Evolutionary conservation across 2,329 filamentous ascomycete genomes (phyloP), one percentile per base, ranked within the genome.

Genomic region (Colletotrichum truncatum): DNA sequence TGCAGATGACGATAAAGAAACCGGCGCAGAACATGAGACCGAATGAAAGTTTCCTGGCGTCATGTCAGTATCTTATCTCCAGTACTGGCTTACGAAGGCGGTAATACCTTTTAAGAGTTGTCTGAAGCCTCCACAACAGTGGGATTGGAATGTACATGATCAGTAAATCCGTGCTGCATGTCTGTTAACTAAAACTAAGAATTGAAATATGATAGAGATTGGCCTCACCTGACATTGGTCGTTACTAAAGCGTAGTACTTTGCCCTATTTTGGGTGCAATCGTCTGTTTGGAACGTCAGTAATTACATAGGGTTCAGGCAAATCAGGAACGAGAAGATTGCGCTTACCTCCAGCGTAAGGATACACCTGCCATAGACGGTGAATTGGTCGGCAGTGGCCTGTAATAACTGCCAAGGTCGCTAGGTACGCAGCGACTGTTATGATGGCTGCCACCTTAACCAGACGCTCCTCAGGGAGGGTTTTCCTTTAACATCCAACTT

Each of bases 1-100:
- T 66, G 52, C 62, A 67, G 11, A 65, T 55, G 12, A 69, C 51
- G 23, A 70, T 66, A 43, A 70, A 69, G 53, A 68, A 55, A 41
- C 68, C 68, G 12, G 67, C 66, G 54, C 57, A 65, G 38, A 70
- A 68, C 53, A 70, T 63, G n/a, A 59, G 10, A 1, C 56, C 64
- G 21, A 70, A 62, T 1, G 66, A 62, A 10, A 70, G 14, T 36
- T 70, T 70, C 16, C 61, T 64, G 30, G 14, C 10, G 7, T 8
- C 2, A 3, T 1, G 46, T 60, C 10, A 64, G 46, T 16, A 5
- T 4, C 9, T 8, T 16, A 0, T 5, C 14, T 8, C 6, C 2
- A 10, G 5, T 1, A n/a, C n/a, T 9, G 12, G n/a, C 12, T 4
- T 6, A 30, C 1, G 16, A 1, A 8, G 2, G 10, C 1, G 3